Conservation (phyloP, 768 basidiomycete species). For the Rhizopogon roseolus region DNA sequence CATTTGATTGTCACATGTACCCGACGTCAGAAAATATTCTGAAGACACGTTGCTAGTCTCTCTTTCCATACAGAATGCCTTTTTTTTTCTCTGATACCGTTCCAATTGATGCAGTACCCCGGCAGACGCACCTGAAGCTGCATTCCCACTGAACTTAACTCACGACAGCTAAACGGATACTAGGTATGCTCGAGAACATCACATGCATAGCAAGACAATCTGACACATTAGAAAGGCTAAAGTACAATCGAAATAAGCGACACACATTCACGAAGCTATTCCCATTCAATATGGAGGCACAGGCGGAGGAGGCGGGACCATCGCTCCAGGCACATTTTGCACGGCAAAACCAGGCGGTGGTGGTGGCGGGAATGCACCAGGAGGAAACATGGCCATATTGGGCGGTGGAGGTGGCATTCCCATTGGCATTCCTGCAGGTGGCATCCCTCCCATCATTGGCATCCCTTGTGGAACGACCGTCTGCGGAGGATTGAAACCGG, state of each 20-base stretch:
- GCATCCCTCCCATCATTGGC: constrained; percentile 31
- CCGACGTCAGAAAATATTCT: no score
- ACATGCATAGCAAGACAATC: not conserved
- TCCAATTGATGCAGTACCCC: not conserved
- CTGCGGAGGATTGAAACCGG: constrained; percentile 73
- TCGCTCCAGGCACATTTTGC: constrained; percentile 38
- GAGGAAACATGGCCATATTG: constrained; percentile 43
- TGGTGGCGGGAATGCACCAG: constrained; percentile 51
- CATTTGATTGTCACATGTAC: no score
- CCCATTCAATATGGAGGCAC: constrained; percentile 24
- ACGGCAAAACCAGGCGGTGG: constrained; percentile 59
- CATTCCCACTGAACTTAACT: not conserved
- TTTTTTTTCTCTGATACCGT: no score
- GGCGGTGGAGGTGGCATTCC: constrained; percentile 32
- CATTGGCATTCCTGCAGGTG: constrained; percentile 29
- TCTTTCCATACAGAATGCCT: no score
- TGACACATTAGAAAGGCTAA: not conserved
- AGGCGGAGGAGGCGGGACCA: constrained; percentile 43
- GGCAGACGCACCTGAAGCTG: not conserved
- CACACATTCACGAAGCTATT: not conserved
- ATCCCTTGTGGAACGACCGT: constrained; percentile 48
- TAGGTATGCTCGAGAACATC: not conserved
- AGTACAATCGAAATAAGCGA: not conserved
- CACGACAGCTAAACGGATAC: not conserved
- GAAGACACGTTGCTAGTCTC: no score